Percentiles rank a stretch among this genome's conserved stretches.
Evolutionary conservation across 2,329 filamentous ascomycete genomes (phyloP).

Genomic region (Colletotrichum endophyticum): DNA sequence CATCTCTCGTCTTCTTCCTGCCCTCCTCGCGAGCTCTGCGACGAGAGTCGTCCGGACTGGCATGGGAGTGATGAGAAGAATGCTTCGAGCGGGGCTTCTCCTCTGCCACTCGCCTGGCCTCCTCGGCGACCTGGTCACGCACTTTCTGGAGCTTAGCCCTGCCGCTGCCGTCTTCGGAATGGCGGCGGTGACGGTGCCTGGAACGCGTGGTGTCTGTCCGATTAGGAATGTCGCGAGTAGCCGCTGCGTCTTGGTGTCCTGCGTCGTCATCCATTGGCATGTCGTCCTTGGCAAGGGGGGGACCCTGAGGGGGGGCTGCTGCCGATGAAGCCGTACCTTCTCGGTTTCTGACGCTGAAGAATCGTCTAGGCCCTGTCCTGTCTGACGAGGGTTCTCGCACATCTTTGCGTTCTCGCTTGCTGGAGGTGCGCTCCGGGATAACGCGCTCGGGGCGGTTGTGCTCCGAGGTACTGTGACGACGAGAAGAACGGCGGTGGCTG

Average conservation of each 20-base stretch:
- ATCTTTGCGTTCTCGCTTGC: conserved; percentile 32
- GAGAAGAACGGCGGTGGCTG: conserved; percentile 40
- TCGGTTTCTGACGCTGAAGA: conserved; percentile 45
- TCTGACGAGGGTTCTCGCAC: not conserved
- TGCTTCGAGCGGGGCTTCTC: conserved; percentile 33
- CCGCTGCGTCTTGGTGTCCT: conserved; percentile 26
- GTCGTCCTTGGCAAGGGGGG: conserved; percentile 23
- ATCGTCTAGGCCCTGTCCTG: conserved; percentile 38
- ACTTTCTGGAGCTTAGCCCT: conserved; percentile 27
- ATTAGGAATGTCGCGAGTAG: conserved; percentile 32
- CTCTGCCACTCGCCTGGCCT: conserved; percentile 21
- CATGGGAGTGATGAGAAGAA: not conserved
- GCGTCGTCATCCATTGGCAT: conserved; percentile 18
- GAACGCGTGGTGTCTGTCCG: conserved; percentile 35
- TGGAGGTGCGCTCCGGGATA: conserved; percentile 10
- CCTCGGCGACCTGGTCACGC: conserved; percentile 25
- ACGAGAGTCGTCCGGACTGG: conserved; percentile 19
- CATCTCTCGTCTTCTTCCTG: conserved; percentile 8
- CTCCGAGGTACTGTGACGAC: conserved; percentile 44
- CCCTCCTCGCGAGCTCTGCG: not conserved
- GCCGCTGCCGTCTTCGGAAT: conserved; percentile 29
- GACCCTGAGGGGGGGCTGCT: conserved; percentile 19
- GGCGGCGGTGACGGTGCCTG: conserved; percentile 26
- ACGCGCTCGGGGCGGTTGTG: conserved; percentile 24
- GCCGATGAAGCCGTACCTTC: conserved; percentile 34